Evolutionary conservation across 495 filamentous ascomycete species (phyloP), one percentile per base, ranked within the genome.

Genomic region (Viridothelium virens): DNA sequence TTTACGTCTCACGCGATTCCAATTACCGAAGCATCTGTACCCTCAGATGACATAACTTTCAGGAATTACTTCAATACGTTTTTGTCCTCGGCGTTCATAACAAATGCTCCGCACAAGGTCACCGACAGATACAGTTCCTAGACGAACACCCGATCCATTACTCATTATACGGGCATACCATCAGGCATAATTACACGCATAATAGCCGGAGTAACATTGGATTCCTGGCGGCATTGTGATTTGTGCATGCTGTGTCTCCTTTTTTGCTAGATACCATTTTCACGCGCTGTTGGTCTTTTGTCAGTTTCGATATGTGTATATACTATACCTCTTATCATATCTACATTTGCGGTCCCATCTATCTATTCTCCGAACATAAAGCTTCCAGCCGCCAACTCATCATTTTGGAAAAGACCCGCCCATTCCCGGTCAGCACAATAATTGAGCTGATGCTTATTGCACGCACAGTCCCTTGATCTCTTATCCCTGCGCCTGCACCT

Each of bases 251-350:
- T 59, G 18, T 18, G 1, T 33, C 31, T 59, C 11, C 10, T 59
- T 59, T 25, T 3, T 4, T 10, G 53, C 53, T 59, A 59, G 53
- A 59, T 59, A 59, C 53, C 53, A 59, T 59, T 59, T 59, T n/a
- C 18, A 34, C 14, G 53, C 53, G 53, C 31, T n/a, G 25, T 36
- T 5, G 10, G 5, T 18, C 18, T 59, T 7, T 34, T 31, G 31
- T 59, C 3, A 3, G 36, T 11, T 59, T 59, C 31, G 10, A 59
- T 36, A 6, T 14, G 36, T 34, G 18, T 59, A 18, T 59, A 59
- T 59, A 44, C 41, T 44, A 59, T 36, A 59, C 18, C 1, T 36
- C 7, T 59, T 59, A 36, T 25, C 25, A 25, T 25, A 25, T 25
- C 25, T 25, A 25, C 25, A 25, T 25, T 25, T 25, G 25, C 25